phyloP scores from a whole-genome alignment of 2,329 filamentous ascomycete genomes.

The Colletotrichum sp. region DNA sequence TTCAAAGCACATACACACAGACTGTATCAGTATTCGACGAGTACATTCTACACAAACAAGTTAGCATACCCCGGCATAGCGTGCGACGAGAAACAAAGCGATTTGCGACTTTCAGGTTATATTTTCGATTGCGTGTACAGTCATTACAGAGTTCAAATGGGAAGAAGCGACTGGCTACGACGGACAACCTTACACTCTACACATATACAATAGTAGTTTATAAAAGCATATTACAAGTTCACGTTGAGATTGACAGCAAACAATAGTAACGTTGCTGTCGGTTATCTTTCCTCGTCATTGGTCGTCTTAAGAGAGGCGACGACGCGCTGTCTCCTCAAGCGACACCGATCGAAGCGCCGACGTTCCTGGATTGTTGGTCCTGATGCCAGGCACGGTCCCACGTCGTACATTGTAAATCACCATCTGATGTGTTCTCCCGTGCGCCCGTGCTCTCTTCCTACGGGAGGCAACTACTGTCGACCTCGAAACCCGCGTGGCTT shows the following conservation, averaged over 20 bases:
- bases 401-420: neutral
- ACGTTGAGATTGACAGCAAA: neutral
- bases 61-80: conserved; percentile 10
- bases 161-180: neutral
- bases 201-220: neutral
- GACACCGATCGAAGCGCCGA: neutral
- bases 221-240: neutral
- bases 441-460: neutral
- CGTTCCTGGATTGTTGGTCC: neutral
- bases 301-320: neutral
- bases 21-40: neutral
- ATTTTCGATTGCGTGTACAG: neutral
- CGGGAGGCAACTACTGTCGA: neutral
- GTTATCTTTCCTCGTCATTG: neutral
- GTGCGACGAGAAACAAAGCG: conserved; percentile 1
- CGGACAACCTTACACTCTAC: neutral
- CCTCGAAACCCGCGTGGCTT: neutral
- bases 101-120: neutral
- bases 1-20: neutral
- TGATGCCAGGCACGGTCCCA: conserved; percentile 2
- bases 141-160: neutral
- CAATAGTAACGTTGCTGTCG: neutral
- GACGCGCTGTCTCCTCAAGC: neutral
- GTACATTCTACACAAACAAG: neutral
- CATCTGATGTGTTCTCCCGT: neutral